Conservation (phyloP, 2,329 filamentous ascomycete species). For the Aspergillus proliferans region DNA sequence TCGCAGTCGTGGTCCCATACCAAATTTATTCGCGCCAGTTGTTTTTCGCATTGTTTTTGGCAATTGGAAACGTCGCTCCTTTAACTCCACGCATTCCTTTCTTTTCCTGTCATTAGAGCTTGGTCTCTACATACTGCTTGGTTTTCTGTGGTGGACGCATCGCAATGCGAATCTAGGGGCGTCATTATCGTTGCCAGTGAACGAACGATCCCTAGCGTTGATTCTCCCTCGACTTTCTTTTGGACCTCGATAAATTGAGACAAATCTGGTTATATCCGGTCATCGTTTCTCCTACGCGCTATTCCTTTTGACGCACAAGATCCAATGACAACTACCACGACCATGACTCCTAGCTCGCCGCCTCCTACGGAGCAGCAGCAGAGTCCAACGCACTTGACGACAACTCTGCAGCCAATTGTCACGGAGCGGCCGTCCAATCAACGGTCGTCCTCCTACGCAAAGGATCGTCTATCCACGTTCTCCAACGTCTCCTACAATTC, state of each 20-base stretch:
- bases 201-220: constrained; percentile 4
- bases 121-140: neutral
- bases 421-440: constrained; percentile 56
- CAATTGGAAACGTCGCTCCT: constrained; percentile 7
- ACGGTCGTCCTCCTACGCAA: constrained; percentile 70
- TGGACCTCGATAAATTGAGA: neutral
- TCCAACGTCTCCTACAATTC: constrained; percentile 59
- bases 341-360: constrained; percentile 32
- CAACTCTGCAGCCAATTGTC: constrained; percentile 43
- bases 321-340: constrained; percentile 27
- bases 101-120: constrained; percentile 1
- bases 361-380: constrained; percentile 17
- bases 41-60: neutral
- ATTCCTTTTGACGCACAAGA: neutral
- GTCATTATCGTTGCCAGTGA: constrained; percentile 20
- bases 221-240: neutral
- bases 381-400: constrained; percentile 19
- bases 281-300: neutral
- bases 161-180: constrained; percentile 31
- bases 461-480: constrained; percentile 77
- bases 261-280: neutral
- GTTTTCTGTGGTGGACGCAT: constrained; percentile 18
- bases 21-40: neutral
- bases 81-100: constrained; percentile 9
- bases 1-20: neutral